Evolutionary conservation across 352 stramenopile genomes (phyloP), one percentile per base, ranked within the genome.

Genomic region (Aphanomyces euteiches): DNA sequence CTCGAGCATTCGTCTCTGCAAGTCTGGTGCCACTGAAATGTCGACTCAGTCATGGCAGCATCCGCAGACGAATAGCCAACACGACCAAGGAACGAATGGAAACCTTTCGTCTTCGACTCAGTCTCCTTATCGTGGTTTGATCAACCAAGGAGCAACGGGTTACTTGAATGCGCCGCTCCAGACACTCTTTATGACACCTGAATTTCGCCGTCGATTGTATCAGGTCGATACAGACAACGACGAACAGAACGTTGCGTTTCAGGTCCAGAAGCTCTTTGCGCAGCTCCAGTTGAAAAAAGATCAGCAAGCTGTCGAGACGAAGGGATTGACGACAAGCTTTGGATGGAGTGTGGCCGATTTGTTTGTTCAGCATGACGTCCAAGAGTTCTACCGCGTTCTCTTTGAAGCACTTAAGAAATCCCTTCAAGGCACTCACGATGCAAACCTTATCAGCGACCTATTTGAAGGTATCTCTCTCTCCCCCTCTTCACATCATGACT

Each of bases 161-260:
- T 97, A 97, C 78, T 95, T 97, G 88, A 97, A 97, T 75, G 94
- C 83, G 54, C 73, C 97, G 50, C 79, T 97, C 47, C 91, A 97
- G 79, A 95, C 85, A 68, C 89, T 97, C 77, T 97, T 88, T 71
- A 93, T 96, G 84, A 93, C 93, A 39, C 84, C 82, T 1, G 88
- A 94, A 67, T 89, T 97, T 71, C 85, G 90, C 7, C 80, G 89
- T 57, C 81, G 88, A 59, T 75, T 95, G 71, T 93, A 96, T 72
- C 74, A 82, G 56, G 92, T 82, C 82, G 76, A 2, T 53, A 69
- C 3, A 53, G 8, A 89, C 17, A 60, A 73, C 2, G 78, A 88
- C 5, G 85, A 93, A 0, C 81, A 90, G 61, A 92, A 91, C 63
- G 92, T 96, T 67, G 82, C 87, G 56, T 85, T 90, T 59, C 88